phyloP scores from a whole-genome alignment of 2,329 filamentous ascomycete genomes.

The Diaporthe citri region DNA sequence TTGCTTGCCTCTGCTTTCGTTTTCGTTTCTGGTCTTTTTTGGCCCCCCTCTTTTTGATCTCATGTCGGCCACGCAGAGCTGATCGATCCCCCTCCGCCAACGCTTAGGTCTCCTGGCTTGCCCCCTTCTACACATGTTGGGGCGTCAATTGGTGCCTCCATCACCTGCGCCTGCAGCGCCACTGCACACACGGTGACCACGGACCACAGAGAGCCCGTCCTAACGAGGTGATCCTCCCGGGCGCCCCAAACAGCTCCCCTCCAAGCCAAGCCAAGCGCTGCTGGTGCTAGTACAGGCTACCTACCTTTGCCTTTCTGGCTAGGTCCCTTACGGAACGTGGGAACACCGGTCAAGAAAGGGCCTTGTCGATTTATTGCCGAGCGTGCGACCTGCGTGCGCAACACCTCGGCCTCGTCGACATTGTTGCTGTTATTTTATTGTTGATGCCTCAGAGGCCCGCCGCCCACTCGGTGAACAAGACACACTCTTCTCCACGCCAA shows the following conservation, averaged over 20 bases:
- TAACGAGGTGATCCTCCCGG: slow-evolving; percentile 2
- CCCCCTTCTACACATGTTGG: slow-evolving; percentile 4
- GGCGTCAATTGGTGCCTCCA: slow-evolving; percentile 6
- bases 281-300: slow-evolving; percentile 8
- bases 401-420: slow-evolving; percentile 26
- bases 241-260: not conserved
- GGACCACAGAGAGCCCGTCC: slow-evolving; percentile 18
- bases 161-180: slow-evolving; percentile 17
- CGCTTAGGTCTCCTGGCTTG: slow-evolving; percentile 2
- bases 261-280: not conserved
- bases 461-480: slow-evolving; percentile 20
- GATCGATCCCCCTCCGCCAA: not conserved
- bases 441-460: slow-evolving; percentile 20
- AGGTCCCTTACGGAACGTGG: slow-evolving; percentile 7
- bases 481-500: slow-evolving; percentile 8
- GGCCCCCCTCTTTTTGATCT: too few species aligned
- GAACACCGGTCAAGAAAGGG: slow-evolving; percentile 16
- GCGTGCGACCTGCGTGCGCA: slow-evolving; percentile 12
- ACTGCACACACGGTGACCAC: slow-evolving; percentile 27
- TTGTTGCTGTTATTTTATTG: slow-evolving; percentile 5
- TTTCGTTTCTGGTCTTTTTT: not conserved
- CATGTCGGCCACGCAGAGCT: slow-evolving; percentile 8
- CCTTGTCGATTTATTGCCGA: slow-evolving; percentile 17
- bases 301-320: not conserved
- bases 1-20: slow-evolving; percentile 1